Percentiles rank a stretch among this genome's conserved stretches.
Evolutionary conservation across 2,329 filamentous ascomycete genomes (phyloP).

Genomic region (Colletotrichum sp.): DNA sequence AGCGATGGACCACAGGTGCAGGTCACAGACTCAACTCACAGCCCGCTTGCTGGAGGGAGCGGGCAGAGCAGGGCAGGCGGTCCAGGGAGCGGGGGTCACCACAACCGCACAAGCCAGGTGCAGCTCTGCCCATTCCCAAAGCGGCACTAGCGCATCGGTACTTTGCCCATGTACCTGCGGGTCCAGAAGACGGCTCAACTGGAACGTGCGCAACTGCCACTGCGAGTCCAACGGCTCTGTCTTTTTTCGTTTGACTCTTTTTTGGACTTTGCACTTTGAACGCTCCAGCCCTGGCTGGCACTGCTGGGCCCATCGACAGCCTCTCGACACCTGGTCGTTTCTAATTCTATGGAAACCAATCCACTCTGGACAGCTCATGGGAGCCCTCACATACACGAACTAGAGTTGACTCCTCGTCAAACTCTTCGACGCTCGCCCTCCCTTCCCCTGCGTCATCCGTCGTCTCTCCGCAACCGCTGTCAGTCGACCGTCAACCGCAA

Average conservation of each 20-base stretch:
- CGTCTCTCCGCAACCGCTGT: background rate
- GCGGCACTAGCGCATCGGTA: background rate
- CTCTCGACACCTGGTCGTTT: background rate
- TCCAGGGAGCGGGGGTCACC: background rate
- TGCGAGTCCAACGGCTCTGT: background rate
- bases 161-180: background rate
- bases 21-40: background rate
- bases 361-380: constrained; percentile 4
- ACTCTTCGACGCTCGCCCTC: background rate
- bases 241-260: background rate
- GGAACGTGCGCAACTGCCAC: background rate
- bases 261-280: background rate
- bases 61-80: background rate
- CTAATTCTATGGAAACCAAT: background rate
- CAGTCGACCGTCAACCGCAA: background rate
- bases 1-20: background rate
- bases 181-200: background rate
- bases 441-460: background rate
- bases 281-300: background rate
- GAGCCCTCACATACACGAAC: constrained; percentile 8
- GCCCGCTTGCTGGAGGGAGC: background rate
- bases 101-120: background rate
- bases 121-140: background rate
- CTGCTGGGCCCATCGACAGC: background rate
- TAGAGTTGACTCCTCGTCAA: background rate